A percentile compares a stretch with the other conserved stretches of the same genome.
These are phyloP conservation scores for Boechera stricta DNA, from an alignment of 345 rosid species.

Conservation along the genomic window DNA sequence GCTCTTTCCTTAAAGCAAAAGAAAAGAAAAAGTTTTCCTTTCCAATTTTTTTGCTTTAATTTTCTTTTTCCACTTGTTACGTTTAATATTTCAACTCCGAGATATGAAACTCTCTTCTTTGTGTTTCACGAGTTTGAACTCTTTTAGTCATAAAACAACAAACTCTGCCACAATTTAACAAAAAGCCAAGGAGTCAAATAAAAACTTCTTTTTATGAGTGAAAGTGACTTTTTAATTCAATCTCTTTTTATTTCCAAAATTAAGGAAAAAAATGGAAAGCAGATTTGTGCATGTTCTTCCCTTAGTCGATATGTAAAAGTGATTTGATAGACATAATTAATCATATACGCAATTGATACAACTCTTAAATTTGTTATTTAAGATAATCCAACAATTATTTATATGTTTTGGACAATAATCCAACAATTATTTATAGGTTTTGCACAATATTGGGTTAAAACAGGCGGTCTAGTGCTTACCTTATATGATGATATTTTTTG, in stretches of 20 bases:
- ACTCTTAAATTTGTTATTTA: neutral
- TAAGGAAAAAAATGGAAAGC: neutral
- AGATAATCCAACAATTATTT: neutral
- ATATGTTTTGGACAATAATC: conserved; percentile 14
- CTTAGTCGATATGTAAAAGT: neutral
- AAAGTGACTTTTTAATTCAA: conserved; percentile 18
- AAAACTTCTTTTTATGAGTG: conserved; percentile 25
- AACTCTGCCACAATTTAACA: conserved; percentile 25
- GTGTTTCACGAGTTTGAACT: conserved; percentile 32
- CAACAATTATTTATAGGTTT: conserved; percentile 8
- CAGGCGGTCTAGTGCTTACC: neutral
- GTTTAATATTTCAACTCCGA: conserved; percentile 15
- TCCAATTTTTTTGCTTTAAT: conserved; percentile 14
- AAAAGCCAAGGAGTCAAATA: conserved; percentile 21
- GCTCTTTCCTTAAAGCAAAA: conserved; percentile 43
- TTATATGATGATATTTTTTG: neutral
- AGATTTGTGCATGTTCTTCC: conserved; percentile 9
- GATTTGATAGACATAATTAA: conserved; percentile 11
- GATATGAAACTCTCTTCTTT: conserved; percentile 25
- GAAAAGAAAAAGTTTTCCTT: conserved; percentile 23
- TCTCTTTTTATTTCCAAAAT: neutral
- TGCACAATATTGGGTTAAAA: neutral
- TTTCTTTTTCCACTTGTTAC: conserved; percentile 6
- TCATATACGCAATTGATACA: neutral
- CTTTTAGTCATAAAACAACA: conserved; percentile 28